phyloP scores from a whole-genome alignment of 371 early-diverging fungal genomes.

The Funneliformis caledonium region DNA sequence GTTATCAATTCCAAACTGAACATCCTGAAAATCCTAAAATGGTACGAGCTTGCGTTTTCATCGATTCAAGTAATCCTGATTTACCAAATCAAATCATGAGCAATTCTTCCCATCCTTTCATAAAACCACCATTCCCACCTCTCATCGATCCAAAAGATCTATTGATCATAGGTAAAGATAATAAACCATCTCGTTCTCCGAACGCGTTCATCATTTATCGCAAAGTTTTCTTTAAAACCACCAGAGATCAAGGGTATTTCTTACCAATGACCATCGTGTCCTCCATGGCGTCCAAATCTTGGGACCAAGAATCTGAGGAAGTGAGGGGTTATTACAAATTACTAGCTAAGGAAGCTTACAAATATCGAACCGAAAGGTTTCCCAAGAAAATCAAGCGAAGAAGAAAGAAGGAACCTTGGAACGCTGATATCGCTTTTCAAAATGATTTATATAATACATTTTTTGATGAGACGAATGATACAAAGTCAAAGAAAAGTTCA shows the following conservation, averaged over 20 bases:
- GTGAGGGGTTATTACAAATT: conserved; percentile 33
- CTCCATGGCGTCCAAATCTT: conserved; percentile 30
- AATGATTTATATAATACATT: background rate
- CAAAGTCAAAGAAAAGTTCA: background rate
- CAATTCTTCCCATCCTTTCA: conserved; percentile 1
- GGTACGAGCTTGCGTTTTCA: background rate
- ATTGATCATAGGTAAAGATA: conserved; percentile 9
- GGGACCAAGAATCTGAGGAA: conserved; percentile 26
- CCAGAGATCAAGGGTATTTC: background rate
- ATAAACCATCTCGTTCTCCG: conserved; percentile 18
- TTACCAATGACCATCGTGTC: conserved; percentile 39
- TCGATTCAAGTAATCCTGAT: conserved; percentile 21
- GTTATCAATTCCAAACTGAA: background rate
- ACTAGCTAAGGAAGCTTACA: conserved; percentile 35
- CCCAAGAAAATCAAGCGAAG: background rate
- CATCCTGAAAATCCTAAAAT: background rate
- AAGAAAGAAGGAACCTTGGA: conserved; percentile 1
- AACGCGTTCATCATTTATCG: conserved; percentile 38
- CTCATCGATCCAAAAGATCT: background rate
- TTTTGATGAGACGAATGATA: background rate
- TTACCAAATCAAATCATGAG: background rate
- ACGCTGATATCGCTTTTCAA: background rate
- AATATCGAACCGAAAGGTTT: conserved; percentile 6
- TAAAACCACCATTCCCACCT: conserved; percentile 18
- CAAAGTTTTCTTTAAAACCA: conserved; percentile 18